These are phyloP conservation scores for Emergomyces orientalis DNA, from an alignment of 2,329 filamentous ascomycete genomes.

Conservation along the genomic window DNA sequence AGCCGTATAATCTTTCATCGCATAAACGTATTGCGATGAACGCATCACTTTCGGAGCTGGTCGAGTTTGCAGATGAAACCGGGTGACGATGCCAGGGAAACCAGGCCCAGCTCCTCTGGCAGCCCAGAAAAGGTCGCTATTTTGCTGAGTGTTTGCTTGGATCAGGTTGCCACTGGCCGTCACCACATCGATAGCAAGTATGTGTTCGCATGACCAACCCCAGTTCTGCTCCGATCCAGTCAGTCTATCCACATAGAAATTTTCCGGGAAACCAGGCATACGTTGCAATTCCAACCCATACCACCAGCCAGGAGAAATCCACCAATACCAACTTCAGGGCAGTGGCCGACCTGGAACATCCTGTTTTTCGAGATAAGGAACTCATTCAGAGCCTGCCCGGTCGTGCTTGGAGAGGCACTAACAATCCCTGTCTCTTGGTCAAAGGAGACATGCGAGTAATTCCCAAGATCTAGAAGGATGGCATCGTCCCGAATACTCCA, in stretches of 20 bases:
- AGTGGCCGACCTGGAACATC: background rate
- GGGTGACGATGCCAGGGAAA: constrained; percentile 46
- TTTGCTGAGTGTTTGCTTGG: constrained; percentile 23
- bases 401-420: background rate
- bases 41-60: constrained; percentile 21
- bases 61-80: constrained; percentile 40
- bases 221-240: background rate
- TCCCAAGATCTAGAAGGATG: background rate
- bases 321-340: background rate
- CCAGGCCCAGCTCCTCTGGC: constrained; percentile 42
- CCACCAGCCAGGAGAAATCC: constrained; percentile 4
- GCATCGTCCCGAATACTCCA: constrained; percentile 5
- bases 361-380: background rate
- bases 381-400: background rate
- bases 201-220: background rate
- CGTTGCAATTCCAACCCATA: constrained; percentile 6
- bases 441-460: background rate
- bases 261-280: background rate
- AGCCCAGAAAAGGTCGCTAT: constrained; percentile 43
- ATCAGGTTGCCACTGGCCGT: background rate
- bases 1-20: constrained; percentile 36
- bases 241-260: background rate
- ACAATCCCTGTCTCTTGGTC: background rate
- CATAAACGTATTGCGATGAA: constrained; percentile 40
- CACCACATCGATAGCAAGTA: background rate